Evolutionary conservation across 345 rosid species (phyloP), one percentile per base, ranked within the genome.

Genomic region (Eutrema heterophyllum): DNA sequence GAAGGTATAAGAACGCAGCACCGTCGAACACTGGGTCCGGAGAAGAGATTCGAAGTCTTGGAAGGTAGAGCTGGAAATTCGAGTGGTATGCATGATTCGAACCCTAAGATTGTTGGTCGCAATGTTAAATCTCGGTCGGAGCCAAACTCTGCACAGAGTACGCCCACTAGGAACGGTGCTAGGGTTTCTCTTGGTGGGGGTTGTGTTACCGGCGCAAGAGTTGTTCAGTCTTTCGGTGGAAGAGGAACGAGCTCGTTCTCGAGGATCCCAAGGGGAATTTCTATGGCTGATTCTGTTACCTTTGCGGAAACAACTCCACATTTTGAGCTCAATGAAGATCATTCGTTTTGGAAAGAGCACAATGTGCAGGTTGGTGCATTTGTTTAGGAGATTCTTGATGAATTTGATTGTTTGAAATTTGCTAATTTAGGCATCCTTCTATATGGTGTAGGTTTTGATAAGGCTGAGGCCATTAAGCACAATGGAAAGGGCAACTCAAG

Each of bases 301-400:
- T 78, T 60, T 4, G 51, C n/a, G n/a, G 86, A 83, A 35, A 76
- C 80, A 30, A 79, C 77, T 71, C 83, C 87, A 44, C 89, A 84
- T 69, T 93, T 93, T 67, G 94, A 86, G 84, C 87, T 91, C n/a
- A 77, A 81, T 24, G 90, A 86, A 75, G 89, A 93, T 67, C 82
- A 88, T 32, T 87, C 86, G 50, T 93, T 86, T 68, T 91, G 97
- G 98, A 79, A 73, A 44, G 97, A 93, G 73, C 93, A 88, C 63
- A 91, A 89, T 81, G 96, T 93, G 71, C 98, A 93, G 96, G 98
- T 93, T 68, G 49, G 66, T 41, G 18, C 29, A 55, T n/a, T 45
- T 64, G 2, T 59, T 57, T 35, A 32, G 2, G 43, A 16, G 38
- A 21, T 71, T 52, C 10, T 21, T 45, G 16, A 60, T 35, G 13